phyloP scores from a whole-genome alignment of 331 rosid species.

The Malus hybrid region DNA sequence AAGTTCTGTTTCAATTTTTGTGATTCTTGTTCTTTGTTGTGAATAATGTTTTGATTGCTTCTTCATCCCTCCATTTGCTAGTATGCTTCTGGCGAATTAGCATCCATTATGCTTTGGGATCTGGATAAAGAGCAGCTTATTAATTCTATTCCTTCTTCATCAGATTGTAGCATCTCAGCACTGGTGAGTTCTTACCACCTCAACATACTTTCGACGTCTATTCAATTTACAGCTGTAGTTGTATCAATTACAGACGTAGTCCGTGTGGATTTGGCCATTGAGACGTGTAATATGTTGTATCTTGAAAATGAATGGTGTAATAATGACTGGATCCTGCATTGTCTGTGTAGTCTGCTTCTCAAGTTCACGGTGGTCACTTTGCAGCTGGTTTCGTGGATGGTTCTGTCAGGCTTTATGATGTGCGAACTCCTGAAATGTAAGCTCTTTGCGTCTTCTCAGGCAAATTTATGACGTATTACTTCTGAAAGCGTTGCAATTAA shows the following conservation, averaged over 20 bases:
- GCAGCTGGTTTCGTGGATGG: slow-evolving; percentile 95
- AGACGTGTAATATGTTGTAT: too few relatives aligned
- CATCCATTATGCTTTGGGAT: slow-evolving; percentile 85
- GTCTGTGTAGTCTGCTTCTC: slow-evolving; percentile 78
- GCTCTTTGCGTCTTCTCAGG: slow-evolving; percentile 23
- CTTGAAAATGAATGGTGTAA: background rate
- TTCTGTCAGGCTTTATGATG: slow-evolving; percentile 82
- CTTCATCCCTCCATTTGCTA: slow-evolving; percentile 31
- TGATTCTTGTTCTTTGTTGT: background rate
- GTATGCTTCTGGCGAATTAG: slow-evolving; percentile 85
- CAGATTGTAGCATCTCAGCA: slow-evolving; percentile 87
- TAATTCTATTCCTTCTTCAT: slow-evolving; percentile 63
- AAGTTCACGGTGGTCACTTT: slow-evolving; percentile 84
- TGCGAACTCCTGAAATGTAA: slow-evolving; percentile 80
- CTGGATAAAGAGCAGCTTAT: slow-evolving; percentile 84
- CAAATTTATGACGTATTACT: background rate
- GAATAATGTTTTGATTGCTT: background rate
- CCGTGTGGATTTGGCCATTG: background rate
- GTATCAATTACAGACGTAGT: background rate
- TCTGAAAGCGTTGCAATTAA: background rate
- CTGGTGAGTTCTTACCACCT: slow-evolving; percentile 49
- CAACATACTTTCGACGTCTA: background rate
- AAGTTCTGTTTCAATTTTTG: background rate
- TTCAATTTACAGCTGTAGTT: background rate
- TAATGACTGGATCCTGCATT: background rate